Conservation (phyloP, 345 rosid species). For the Lumnitzera littorea region DNA sequence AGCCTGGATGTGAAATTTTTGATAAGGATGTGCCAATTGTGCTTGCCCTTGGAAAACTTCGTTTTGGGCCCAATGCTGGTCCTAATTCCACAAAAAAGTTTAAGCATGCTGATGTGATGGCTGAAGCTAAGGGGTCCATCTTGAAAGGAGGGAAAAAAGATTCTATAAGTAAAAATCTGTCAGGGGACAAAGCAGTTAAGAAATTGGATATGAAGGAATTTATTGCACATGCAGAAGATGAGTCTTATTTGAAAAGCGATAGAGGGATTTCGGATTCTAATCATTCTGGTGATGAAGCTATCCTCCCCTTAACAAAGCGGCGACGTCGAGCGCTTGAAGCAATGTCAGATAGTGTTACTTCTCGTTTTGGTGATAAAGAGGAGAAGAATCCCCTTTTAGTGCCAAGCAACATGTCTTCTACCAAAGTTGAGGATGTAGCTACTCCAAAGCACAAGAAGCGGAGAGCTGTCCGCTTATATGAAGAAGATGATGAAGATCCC, state of each 20-base stretch:
- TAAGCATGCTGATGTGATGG: conserved; percentile 31
- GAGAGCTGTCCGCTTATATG: conserved; percentile 63
- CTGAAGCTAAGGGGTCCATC: conserved; percentile 16
- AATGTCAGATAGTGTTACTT: conserved; percentile 40
- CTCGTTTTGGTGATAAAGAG: conserved; percentile 30
- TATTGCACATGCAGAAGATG: conserved; percentile 24
- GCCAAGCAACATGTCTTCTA: conserved; percentile 30
- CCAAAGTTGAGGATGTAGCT: conserved; percentile 25
- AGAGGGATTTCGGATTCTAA: conserved; percentile 26
- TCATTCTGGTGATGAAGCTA: conserved; percentile 50
- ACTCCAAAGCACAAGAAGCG: conserved; percentile 51
- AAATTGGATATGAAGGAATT: conserved; percentile 17
- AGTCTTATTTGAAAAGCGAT: conserved; percentile 39
- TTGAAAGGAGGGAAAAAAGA: conserved; percentile 21
- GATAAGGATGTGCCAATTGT: conserved; percentile 13
- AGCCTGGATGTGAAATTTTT: background rate
- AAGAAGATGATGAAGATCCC: conserved; percentile 57
- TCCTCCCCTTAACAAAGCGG: conserved; percentile 48
- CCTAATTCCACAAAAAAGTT: conserved; percentile 41
- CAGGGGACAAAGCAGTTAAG: conserved; percentile 25
- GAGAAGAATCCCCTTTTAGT: conserved; percentile 28
- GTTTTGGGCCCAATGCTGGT: conserved; percentile 26
- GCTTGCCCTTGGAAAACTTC: conserved; percentile 34
- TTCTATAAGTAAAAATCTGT: conserved; percentile 23
- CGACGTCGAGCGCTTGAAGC: conserved; percentile 52